Evolutionary conservation across 73 alveolate species (phyloP).

Genomic region (Paramecium bursaria): DNA sequence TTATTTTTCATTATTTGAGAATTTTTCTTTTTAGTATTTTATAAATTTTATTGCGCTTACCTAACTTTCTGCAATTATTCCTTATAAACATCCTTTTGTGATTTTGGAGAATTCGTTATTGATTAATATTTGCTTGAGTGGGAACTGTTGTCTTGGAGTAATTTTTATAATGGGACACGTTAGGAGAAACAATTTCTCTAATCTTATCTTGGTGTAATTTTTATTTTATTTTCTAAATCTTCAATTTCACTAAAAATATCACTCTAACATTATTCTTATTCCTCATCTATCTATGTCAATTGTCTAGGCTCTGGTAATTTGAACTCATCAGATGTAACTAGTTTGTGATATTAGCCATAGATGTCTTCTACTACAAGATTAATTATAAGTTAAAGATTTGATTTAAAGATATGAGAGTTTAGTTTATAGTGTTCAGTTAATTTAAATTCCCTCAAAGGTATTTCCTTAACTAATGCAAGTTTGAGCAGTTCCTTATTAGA

Average conservation of each 20-base stretch:
- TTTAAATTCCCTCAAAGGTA: conserved; percentile 49
- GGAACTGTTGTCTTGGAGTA: conserved; percentile 3
- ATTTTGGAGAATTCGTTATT: conserved; percentile 42
- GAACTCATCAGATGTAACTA: conserved; percentile 36
- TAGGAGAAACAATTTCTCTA: neutral
- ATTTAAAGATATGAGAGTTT: conserved; percentile 44
- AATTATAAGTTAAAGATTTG: conserved; percentile 19
- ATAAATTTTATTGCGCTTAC: neutral
- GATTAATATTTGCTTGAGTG: neutral
- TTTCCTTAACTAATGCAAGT: conserved; percentile 35
- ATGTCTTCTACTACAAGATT: conserved; percentile 48
- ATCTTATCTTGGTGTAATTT: neutral
- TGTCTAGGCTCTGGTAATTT: conserved; percentile 19
- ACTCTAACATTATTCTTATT: conserved; percentile 36
- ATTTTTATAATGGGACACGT: conserved; percentile 19
- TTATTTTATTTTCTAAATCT: neutral
- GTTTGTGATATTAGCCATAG: conserved; percentile 2
- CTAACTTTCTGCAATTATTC: neutral
- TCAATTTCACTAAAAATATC: neutral
- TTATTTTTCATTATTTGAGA: conserved; percentile 33
- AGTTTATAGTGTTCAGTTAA: conserved; percentile 59
- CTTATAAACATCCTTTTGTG: conserved; percentile 20
- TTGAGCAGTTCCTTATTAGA: conserved; percentile 19
- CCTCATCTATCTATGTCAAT: conserved; percentile 46
- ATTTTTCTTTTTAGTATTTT: conserved; percentile 46